These are phyloP conservation scores for Lichtheimia hyalospora DNA, from an alignment of 371 early-diverging fungal genomes.

Conservation along the genomic window DNA sequence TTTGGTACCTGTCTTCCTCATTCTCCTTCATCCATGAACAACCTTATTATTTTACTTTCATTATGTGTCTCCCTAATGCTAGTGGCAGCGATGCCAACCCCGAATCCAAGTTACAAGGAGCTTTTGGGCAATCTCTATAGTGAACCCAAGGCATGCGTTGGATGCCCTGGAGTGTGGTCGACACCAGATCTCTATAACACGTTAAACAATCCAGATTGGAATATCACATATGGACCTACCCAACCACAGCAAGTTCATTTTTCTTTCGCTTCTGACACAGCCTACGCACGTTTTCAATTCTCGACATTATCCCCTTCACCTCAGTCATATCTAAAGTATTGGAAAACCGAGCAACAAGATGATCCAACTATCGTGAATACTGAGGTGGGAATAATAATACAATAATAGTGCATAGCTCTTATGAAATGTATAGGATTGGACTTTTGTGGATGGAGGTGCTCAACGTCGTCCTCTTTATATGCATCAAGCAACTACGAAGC, in stretches of 20 bases:
- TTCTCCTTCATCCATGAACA: not conserved
- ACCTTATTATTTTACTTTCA: not conserved
- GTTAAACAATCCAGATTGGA: constrained; percentile 20
- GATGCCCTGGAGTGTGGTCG: constrained; percentile 20
- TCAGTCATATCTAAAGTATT: constrained; percentile 26
- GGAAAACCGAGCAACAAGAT: constrained; percentile 23
- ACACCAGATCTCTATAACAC: constrained; percentile 26
- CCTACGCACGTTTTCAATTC: constrained; percentile 39
- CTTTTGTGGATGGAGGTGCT: constrained; percentile 28
- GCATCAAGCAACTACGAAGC: constrained; percentile 22
- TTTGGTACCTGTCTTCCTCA: not conserved
- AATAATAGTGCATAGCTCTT: not conserved
- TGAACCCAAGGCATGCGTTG: constrained; percentile 1
- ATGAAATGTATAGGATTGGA: constrained; percentile 17
- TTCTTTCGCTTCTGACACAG: constrained; percentile 29
- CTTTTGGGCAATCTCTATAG: not conserved
- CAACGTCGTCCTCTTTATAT: constrained; percentile 22
- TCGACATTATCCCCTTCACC: constrained; percentile 26
- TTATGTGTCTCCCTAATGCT: not conserved
- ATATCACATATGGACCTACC: constrained; percentile 25
- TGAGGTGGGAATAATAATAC: not conserved
- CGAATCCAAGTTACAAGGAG: not conserved
- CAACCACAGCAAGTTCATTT: constrained; percentile 48
- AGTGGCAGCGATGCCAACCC: not conserved
- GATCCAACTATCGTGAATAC: not conserved